Base-by-base conservation (phyloP, 352 stramenopile species). In the Phytophthora meadii region DNA sequence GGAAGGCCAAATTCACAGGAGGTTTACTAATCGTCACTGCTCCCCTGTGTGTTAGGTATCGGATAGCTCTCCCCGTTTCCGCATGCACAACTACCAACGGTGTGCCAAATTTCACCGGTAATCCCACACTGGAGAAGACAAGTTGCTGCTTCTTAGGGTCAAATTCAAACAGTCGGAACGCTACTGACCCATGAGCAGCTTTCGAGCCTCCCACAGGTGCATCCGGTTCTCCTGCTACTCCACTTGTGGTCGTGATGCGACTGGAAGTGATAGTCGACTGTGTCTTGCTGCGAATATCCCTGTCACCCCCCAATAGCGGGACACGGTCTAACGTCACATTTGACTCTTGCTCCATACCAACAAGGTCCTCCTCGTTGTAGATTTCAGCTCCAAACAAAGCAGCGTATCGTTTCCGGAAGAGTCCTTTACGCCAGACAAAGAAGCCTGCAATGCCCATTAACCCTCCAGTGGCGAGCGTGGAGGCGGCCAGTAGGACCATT, bases 351-450 rank as follows among this genome's bases (percentile, higher is more conserved):
- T 63, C 50, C 9, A 47, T 25, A 10, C 19, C 40, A 5, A 28
- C 30, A 2, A 59, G 17, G 6, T 65, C 52, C 11, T 52, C 59
- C 8, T 68, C 56, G 12, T 69, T 80, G 68, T 88, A 88, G 17
- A 88, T 71, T 8, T 85, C 67, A 41, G 84, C 65, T 0, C 82
- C 84, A 49, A 89, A 84, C 12, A 93, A 59, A 32, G 84, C 84
- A 3, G 82, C 82, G 61, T 93, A 93, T 15, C 82, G 82, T 52
- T 91, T 90, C 25, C 84, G 84, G 49, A 93, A 79, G 7, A 89
- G 66, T 1, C 82, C 84, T 37, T 87, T 89, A 41, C 80, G 73
- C 82, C 81, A 90, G 32, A 91, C 77, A 51, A 91, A 83, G 47
- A 90, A 82, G 40, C 81, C 83, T 4, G 82, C 84, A 55, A 90